Evolutionary conservation across 2,329 filamentous ascomycete species (phyloP), one percentile per base, ranked within the genome.

Genomic region (Penicillium glabrum): DNA sequence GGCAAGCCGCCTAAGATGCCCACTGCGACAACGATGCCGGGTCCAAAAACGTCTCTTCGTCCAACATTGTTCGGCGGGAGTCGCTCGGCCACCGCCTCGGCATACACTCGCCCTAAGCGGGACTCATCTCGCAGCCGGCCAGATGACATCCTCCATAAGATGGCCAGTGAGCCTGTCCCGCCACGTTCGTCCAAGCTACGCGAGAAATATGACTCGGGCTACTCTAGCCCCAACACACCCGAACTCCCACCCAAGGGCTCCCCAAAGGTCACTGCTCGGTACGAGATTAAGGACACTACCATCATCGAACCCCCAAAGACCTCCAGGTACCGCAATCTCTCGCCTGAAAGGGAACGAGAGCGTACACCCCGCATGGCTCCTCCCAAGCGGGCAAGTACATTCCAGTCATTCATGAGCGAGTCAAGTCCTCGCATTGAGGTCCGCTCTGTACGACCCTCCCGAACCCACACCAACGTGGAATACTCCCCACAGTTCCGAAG

Each of bases 201-300:
- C 52, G 66, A 77, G 31, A 69, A 69, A 43, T 69, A 75, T 29
- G 78, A 80, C 54, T 79, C 77, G 3, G 76, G 76, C 3, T 79
- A 79, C 55, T 79, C 75, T 6, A 79, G 75, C 61, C 75, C 78
- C 10, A 71, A 70, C 23, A 78, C 75, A 1, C 76, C 77, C 2
- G 77, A 79, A 39, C 72, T 75, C 62, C 62, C 66, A 21, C 57
- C 63, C 43, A 44, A 70, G 37, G 67, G 66, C 54, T 72, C 72
- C 2, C 66, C 73, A n/a, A 74, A 73, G 60, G 54, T 61, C 2
- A 59, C 69, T 8, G 67, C 67, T 44, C 73, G 70, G 46, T 75
- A 75, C 61, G 72, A 66, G 56, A 65, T 72, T 31, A 67, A 72
- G 13, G 71, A 74, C 3, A 63, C 61, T 9, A 57, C 69, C 19